A percentile compares a stretch with the other conserved stretches of the same genome.
These are phyloP conservation scores for Rhizophagus prolifer DNA, from an alignment of 192 early-diverging fungal species.

Conservation along the genomic window DNA sequence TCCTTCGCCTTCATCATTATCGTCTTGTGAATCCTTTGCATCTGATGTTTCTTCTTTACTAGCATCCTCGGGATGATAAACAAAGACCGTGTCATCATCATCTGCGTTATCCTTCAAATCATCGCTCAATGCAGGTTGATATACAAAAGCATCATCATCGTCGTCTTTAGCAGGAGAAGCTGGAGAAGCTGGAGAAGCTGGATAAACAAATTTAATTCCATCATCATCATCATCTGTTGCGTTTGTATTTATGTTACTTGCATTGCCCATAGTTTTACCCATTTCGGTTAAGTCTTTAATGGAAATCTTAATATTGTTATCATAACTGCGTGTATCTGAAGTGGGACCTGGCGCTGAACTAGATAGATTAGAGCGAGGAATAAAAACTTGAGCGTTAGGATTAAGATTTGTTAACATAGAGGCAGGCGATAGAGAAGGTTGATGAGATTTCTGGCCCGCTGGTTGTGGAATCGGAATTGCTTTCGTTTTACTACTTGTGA, in stretches of 20 bases:
- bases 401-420: constrained; percentile 1
- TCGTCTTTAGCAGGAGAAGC: constrained; percentile 28
- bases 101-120: background rate
- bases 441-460: background rate
- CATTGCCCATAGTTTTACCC: background rate
- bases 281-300: background rate
- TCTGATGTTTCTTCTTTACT: no score
- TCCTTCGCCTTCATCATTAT: background rate
- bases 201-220: background rate
- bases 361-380: constrained; percentile 30
- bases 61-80: background rate
- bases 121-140: background rate
- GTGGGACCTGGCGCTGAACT: constrained; percentile 9
- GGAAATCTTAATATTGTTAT: no score
- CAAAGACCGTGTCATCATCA: background rate
- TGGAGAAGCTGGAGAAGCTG: background rate
- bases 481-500: background rate
- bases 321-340: background rate
- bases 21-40: background rate
- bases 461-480: background rate
- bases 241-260: background rate
- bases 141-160: constrained; percentile 1
- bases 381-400: constrained; percentile 26
- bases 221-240: constrained; percentile 3
- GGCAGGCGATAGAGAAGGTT: background rate